These are phyloP conservation scores for Mollisia scopiformis DNA, from an alignment of 2,329 filamentous ascomycete species.

Conservation along the genomic window DNA sequence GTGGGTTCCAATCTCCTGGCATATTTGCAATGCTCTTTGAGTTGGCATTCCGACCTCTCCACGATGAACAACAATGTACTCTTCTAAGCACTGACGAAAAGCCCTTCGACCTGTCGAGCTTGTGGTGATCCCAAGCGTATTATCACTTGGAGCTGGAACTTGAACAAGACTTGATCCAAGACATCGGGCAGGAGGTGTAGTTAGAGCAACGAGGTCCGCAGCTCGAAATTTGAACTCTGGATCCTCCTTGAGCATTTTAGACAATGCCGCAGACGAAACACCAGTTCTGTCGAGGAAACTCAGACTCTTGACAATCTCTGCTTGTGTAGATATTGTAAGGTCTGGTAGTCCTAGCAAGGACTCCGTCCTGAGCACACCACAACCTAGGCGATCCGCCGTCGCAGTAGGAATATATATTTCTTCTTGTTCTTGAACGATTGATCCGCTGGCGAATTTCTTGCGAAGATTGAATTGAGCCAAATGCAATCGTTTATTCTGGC, in stretches of 20 bases:
- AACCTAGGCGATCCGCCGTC: conserved; percentile 23
- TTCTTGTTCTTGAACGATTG: conserved; percentile 21
- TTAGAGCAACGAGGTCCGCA: conserved; percentile 27
- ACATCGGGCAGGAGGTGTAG: conserved; percentile 11
- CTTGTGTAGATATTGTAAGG: conserved; percentile 21
- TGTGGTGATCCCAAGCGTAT: conserved; percentile 25
- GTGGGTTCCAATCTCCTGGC: conserved; percentile 18
- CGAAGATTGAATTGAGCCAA: conserved; percentile 14
- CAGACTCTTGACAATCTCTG: conserved; percentile 25
- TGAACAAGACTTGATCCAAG: conserved; percentile 22
- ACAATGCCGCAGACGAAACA: conserved; percentile 15
- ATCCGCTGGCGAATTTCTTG: conserved; percentile 9
- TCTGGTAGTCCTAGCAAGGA: conserved; percentile 19
- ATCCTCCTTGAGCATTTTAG: conserved; percentile 17
- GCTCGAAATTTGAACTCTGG: conserved; percentile 22
- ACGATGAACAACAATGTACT: conserved; percentile 16
- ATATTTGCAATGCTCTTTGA: conserved; percentile 11
- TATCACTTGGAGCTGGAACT: conserved; percentile 30
- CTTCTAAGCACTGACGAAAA: conserved; percentile 21
- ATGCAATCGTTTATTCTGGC: conserved; percentile 13
- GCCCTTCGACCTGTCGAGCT: conserved; percentile 21
- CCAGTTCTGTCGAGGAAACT: conserved; percentile 20
- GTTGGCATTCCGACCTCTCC: conserved; percentile 6
- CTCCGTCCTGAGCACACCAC: conserved; percentile 22
- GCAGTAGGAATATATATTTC: conserved; percentile 27